phyloP scores from a whole-genome alignment of 306 rosid genomes.

The Nissolia schottii region DNA sequence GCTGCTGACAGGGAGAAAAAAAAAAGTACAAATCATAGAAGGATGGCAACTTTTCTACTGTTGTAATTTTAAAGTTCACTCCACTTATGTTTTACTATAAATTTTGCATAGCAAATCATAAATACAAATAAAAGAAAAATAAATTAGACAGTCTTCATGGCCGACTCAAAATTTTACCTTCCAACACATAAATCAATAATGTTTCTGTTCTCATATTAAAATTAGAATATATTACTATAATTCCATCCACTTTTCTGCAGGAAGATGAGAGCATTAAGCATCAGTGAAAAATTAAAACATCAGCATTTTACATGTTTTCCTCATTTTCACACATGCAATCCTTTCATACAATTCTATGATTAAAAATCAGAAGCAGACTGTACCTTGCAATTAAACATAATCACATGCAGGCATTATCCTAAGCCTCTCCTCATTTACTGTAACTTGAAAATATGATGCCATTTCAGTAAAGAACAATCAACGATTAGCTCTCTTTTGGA shows the following conservation, averaged over 20 bases:
- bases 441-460: background rate
- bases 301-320: background rate
- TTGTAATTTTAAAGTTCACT: too few relatives aligned
- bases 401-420: too few relatives aligned
- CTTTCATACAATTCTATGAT: slow-evolving; percentile 1
- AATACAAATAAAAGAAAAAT: too few relatives aligned
- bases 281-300: background rate
- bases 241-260: background rate
- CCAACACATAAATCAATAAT: too few relatives aligned
- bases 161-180: too few relatives aligned
- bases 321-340: background rate
- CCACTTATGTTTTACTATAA: too few relatives aligned
- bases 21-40: too few relatives aligned
- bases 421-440: background rate
- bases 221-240: background rate
- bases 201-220: background rate
- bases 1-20: too few relatives aligned
- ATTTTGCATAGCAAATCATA: too few relatives aligned
- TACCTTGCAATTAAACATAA: slow-evolving; percentile 6
- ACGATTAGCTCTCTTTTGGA: slow-evolving; percentile 45
- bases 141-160: too few relatives aligned
- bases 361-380: slow-evolving; percentile 4
- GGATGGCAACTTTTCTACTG: too few relatives aligned
- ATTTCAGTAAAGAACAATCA: background rate
- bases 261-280: background rate